phyloP scores from a whole-genome alignment of 2,329 filamentous ascomycete genomes.

The Exophiala lecanii-corni region DNA sequence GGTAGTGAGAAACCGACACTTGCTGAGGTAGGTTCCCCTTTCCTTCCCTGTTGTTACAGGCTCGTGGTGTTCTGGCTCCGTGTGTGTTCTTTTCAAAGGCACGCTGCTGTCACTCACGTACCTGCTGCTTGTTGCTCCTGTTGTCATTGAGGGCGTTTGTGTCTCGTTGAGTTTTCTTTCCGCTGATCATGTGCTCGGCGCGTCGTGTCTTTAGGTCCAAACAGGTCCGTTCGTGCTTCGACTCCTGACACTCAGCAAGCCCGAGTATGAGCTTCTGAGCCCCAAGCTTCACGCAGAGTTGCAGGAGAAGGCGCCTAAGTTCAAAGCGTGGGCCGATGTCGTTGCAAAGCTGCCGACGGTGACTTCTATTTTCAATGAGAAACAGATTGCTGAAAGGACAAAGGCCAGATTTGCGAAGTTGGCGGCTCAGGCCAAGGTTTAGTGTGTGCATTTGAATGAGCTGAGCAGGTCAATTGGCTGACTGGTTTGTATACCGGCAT shows the following conservation, averaged over 20 bases:
- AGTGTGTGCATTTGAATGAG: too few species aligned
- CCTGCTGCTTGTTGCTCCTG: too few species aligned
- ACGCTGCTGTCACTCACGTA: too few species aligned
- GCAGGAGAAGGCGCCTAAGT: conserved; percentile 37
- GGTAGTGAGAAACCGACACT: conserved; percentile 62
- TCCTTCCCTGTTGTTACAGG: not conserved
- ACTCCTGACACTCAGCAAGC: conserved; percentile 50
- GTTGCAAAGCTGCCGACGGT: conserved; percentile 62
- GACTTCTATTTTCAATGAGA: conserved; percentile 57
- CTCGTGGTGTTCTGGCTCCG: not conserved
- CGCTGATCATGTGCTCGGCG: too few species aligned
- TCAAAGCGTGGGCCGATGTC: conserved; percentile 61
- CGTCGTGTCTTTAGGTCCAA: conserved; percentile 45
- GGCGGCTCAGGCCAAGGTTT: conserved; percentile 3
- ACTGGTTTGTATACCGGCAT: too few species aligned
- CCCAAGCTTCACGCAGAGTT: conserved; percentile 46
- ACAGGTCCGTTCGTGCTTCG: conserved; percentile 65
- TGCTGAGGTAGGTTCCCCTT: conserved; percentile 57
- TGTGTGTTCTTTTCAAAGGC: too few species aligned
- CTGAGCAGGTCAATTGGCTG: too few species aligned
- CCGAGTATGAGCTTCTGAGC: conserved; percentile 42
- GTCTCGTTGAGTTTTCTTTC: too few species aligned
- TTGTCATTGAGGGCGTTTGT: too few species aligned
- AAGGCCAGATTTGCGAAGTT: conserved; percentile 9
- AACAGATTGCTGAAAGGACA: conserved; percentile 30